phyloP scores from a whole-genome alignment of 768 basidiomycete genomes.

The Kwoniella bestiolae region DNA sequence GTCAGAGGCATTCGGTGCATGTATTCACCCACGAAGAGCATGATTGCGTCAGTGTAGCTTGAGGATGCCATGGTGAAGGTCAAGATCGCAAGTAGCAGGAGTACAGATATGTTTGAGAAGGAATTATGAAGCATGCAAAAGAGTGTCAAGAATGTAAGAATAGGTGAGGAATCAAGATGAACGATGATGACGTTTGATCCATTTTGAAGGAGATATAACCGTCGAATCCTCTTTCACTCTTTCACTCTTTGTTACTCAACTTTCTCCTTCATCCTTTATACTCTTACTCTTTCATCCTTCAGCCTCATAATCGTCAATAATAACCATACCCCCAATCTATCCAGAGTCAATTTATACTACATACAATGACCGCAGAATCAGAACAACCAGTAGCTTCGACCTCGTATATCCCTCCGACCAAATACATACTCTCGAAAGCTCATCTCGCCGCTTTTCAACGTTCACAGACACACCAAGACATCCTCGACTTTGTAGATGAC shows the following conservation, averaged over 20 bases:
- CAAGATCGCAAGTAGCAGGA: neutral
- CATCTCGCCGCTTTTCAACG: slow-evolving; percentile 82
- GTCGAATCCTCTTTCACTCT: slow-evolving; percentile 2
- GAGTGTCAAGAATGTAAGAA: neutral
- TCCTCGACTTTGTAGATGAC: slow-evolving; percentile 72
- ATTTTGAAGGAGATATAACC: neutral
- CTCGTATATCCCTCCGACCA: slow-evolving; percentile 53
- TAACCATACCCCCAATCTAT: neutral
- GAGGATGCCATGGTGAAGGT: slow-evolving; percentile 32
- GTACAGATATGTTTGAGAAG: neutral
- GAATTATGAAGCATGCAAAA: neutral
- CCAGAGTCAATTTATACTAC: neutral
- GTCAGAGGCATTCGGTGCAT: neutral
- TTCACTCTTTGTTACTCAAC: neutral
- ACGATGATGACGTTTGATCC: neutral
- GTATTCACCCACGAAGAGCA: slow-evolving; percentile 48
- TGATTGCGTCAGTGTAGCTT: slow-evolving; percentile 43
- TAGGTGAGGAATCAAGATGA: neutral
- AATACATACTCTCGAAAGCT: slow-evolving; percentile 73
- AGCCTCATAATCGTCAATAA: neutral
- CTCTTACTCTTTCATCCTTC: neutral
- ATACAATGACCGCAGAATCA: neutral
- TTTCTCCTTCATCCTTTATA: neutral
- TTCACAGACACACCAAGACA: slow-evolving; percentile 70
- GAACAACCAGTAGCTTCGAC: slow-evolving; percentile 13